Conservation (phyloP, 1,284 basidiomycete species). For the Exobasidium rhododendri region DNA sequence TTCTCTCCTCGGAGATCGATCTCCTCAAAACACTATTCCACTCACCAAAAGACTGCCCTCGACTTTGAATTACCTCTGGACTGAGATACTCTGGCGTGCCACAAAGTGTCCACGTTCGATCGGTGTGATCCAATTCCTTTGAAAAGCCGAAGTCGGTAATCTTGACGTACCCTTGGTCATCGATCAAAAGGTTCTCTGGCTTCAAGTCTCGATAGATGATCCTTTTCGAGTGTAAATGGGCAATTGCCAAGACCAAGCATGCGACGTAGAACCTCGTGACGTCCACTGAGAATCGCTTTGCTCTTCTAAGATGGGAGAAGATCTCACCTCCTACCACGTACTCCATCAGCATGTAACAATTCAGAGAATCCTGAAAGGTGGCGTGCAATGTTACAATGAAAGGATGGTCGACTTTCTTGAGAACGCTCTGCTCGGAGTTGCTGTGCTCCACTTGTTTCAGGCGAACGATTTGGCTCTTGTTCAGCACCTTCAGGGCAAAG, state of each 20-base stretch:
- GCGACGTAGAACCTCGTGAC: slow-evolving; percentile 61
- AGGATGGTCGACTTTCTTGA: slow-evolving; percentile 48
- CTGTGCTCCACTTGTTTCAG: slow-evolving; percentile 63
- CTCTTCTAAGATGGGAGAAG: slow-evolving; percentile 58
- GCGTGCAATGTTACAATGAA: slow-evolving; percentile 44
- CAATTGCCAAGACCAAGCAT: slow-evolving; percentile 59
- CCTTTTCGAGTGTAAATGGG: slow-evolving; percentile 36
- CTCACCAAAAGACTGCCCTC: slow-evolving; percentile 60
- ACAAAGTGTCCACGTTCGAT: slow-evolving; percentile 58
- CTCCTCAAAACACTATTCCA: too few species aligned
- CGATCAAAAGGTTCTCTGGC: slow-evolving; percentile 60
- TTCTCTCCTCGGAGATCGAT: too few species aligned
- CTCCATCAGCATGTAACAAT: slow-evolving; percentile 61
- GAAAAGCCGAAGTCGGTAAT: slow-evolving; percentile 61
- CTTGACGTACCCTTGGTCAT: slow-evolving; percentile 56
- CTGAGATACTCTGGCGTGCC: slow-evolving; percentile 55
- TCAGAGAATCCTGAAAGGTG: slow-evolving; percentile 57
- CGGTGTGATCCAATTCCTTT: slow-evolving; percentile 56
- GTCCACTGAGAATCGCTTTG: slow-evolving; percentile 58
- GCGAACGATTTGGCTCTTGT: slow-evolving; percentile 60
- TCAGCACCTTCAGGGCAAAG: slow-evolving; percentile 61
- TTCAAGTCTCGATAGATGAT: slow-evolving; percentile 61
- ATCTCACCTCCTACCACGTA: slow-evolving; percentile 61
- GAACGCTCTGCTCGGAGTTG: slow-evolving; percentile 60
- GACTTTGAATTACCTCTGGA: slow-evolving; percentile 49